Percentiles rank a stretch among this genome's conserved stretches.
These are phyloP conservation scores for Tritrichomonas musculus DNA, from an alignment of 208 protist species.

Conservation along the genomic window DNA sequence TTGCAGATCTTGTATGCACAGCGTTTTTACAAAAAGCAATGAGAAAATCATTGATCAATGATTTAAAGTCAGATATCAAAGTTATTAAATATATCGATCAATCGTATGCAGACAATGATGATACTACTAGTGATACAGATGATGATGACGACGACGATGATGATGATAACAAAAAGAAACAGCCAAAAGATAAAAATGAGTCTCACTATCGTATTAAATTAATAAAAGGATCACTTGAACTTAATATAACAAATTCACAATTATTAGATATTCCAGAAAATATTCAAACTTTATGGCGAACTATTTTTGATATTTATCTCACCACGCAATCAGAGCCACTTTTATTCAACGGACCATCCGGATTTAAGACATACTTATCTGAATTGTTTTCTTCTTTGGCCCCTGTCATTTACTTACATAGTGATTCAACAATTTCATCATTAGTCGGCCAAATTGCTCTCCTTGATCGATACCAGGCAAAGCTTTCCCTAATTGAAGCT, in stretches of 20 bases:
- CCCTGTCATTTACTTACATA: neutral
- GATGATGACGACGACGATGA: no score
- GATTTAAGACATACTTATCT: slow-evolving; percentile 4
- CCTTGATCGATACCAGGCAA: neutral
- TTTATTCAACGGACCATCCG: neutral
- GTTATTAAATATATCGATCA: no score
- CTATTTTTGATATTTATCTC: neutral
- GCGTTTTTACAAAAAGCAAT: neutral
- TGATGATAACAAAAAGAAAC: no score
- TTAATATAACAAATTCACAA: no score
- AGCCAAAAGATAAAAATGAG: no score
- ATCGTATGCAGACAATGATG: no score
- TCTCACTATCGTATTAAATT: no score
- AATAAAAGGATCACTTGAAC: no score
- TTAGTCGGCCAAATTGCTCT: neutral
- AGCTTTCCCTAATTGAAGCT: neutral
- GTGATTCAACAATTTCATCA: neutral
- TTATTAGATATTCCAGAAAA: neutral
- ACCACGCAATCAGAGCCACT: neutral
- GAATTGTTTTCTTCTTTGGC: neutral
- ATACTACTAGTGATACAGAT: no score
- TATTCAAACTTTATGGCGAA: neutral
- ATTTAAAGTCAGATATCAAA: no score
- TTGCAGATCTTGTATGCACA: neutral
- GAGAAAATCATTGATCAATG: no score